Percentiles rank a stretch among this genome's conserved stretches.
Evolutionary conservation across 2,329 filamentous ascomycete species (phyloP).

Genomic region (Apiospora rasikravindrae): DNA sequence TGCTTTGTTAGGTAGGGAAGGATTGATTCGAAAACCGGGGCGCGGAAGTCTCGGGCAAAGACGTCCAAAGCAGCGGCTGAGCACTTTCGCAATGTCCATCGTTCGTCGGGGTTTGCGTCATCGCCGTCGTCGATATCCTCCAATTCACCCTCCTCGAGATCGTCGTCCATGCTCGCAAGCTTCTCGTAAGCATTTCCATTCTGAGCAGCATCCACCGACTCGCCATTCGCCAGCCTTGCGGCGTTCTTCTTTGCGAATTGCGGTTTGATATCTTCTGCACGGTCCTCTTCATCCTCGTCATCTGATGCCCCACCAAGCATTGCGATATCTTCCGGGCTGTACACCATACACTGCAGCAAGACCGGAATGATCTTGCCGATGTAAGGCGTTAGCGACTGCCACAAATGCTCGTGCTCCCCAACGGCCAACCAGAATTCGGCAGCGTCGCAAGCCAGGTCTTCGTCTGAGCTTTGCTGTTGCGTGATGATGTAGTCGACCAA

Average conservation of each 20-base stretch:
- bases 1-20: conserved; percentile 92
- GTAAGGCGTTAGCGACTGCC: conserved; percentile 76
- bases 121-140: conserved; percentile 77
- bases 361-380: conserved; percentile 88
- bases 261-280: conserved; percentile 88
- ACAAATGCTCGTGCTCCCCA: conserved; percentile 83
- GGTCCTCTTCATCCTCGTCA: conserved; percentile 91
- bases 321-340: conserved; percentile 90
- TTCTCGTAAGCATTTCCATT: conserved; percentile 60
- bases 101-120: conserved; percentile 83
- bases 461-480: conserved; percentile 87
- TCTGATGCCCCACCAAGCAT: conserved; percentile 83
- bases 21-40: conserved; percentile 87
- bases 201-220: conserved; percentile 56
- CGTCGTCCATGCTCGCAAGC: conserved; percentile 67
- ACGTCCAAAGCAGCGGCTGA: conserved; percentile 95
- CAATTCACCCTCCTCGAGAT: conserved; percentile 87
- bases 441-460: conserved; percentile 90
- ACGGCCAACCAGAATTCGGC: conserved; percentile 97
- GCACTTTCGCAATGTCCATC: conserved; percentile 96
- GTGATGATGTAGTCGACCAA: conserved; percentile 91
- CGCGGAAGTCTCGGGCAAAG: conserved; percentile 88
- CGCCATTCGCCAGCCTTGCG: conserved; percentile 63
- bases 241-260: conserved; percentile 77
- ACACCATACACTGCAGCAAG: conserved; percentile 92